phyloP scores from a whole-genome alignment of 805 yeast genomes.

The Schwanniomyces vanrijiae region DNA sequence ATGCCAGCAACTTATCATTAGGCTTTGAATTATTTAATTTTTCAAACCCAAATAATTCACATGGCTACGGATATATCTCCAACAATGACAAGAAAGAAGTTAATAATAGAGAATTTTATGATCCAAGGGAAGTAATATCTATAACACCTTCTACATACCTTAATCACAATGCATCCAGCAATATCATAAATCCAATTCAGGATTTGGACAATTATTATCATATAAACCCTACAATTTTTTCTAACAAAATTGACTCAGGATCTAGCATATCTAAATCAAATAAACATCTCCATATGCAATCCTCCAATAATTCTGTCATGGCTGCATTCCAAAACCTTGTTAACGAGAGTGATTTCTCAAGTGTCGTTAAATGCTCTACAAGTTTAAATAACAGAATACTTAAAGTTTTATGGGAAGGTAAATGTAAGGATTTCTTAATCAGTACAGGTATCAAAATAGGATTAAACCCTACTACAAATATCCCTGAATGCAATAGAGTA shows the following conservation, averaged over 20 bases:
- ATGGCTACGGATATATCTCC: neutral
- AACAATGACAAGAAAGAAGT: neutral
- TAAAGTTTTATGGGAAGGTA: slow-evolving; percentile 84
- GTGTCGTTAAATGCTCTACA: slow-evolving; percentile 73
- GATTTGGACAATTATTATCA: slow-evolving; percentile 23
- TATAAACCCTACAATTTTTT: slow-evolving; percentile 24
- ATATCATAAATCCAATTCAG: slow-evolving; percentile 24
- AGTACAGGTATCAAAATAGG: slow-evolving; percentile 68
- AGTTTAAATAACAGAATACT: slow-evolving; percentile 62
- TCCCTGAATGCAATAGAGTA: slow-evolving; percentile 49
- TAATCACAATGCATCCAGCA: neutral
- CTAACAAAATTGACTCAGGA: slow-evolving; percentile 10
- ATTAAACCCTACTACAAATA: slow-evolving; percentile 32
- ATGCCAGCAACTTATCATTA: slow-evolving; percentile 78
- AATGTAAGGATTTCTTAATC: slow-evolving; percentile 73
- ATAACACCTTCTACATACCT: neutral
- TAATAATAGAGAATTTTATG: slow-evolving; percentile 1
- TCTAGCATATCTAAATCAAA: neutral
- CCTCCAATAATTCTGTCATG: slow-evolving; percentile 38
- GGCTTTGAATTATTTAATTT: slow-evolving; percentile 84
- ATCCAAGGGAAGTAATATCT: neutral
- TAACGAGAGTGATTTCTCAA: slow-evolving; percentile 55
- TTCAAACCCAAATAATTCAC: slow-evolving; percentile 13
- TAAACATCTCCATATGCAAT: neutral
- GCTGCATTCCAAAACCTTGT: slow-evolving; percentile 52